phyloP scores from a whole-genome alignment of 306 rosid genomes.

The Glycyrrhiza uralensis region DNA sequence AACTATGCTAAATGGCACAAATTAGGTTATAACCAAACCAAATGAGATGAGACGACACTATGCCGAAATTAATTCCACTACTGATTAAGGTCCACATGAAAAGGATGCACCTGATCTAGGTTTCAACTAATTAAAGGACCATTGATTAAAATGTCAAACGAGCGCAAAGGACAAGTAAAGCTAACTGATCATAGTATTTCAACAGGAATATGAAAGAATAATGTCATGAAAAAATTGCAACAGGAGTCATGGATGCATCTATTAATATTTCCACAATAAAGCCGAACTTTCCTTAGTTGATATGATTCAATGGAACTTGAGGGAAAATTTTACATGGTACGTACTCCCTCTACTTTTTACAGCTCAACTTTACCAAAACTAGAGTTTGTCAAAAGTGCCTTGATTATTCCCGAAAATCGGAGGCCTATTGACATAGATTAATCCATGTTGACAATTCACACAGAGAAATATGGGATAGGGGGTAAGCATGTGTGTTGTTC shows the following conservation, averaged over 20 bases:
- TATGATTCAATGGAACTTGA: constrained; percentile 19
- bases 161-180: too few species aligned
- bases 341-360: neutral
- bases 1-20: neutral
- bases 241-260: neutral
- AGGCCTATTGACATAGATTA: neutral
- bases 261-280: neutral
- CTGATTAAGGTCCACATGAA: neutral
- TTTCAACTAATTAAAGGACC: constrained; percentile 3
- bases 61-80: neutral
- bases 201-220: neutral
- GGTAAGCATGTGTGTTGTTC: too few species aligned
- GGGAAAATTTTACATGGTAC: neutral
- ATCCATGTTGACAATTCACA: constrained; percentile 7
- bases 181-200: neutral
- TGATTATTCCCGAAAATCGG: constrained; percentile 26
- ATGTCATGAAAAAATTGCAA: neutral
- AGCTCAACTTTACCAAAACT: neutral
- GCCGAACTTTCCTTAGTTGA: neutral
- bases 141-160: constrained; percentile 13
- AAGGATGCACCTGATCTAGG: neutral
- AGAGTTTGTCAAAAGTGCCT: constrained; percentile 21
- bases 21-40: neutral
- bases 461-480: too few species aligned
- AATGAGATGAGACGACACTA: neutral